Percentiles rank a stretch among this genome's conserved stretches.
phyloP scores from a whole-genome alignment of 331 rosid species.

The Quercus lobata region DNA sequence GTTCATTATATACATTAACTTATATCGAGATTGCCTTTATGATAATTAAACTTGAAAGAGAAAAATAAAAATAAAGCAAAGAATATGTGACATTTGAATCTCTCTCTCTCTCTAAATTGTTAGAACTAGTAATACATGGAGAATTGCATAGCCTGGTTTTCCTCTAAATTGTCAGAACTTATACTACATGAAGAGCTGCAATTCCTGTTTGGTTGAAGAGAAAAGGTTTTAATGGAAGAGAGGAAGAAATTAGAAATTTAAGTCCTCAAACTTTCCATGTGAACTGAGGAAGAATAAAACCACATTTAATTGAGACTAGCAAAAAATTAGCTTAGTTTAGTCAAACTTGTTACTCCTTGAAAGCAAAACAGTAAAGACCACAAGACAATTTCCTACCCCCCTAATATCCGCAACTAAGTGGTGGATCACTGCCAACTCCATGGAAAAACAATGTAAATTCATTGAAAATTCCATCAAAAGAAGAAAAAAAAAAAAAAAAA shows the following conservation, averaged over 20 bases:
- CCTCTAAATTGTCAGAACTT: too few relatives aligned
- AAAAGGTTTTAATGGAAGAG: background rate
- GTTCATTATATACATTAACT: conserved; percentile 7
- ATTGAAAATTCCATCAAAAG: too few relatives aligned
- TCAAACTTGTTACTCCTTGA: background rate
- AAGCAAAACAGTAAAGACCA: background rate
- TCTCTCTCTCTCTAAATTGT: background rate
- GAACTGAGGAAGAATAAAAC: background rate
- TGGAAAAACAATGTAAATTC: too few relatives aligned
- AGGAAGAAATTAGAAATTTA: too few relatives aligned
- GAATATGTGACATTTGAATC: background rate
- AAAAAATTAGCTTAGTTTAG: background rate
- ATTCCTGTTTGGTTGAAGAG: background rate
- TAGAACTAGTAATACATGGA: background rate
- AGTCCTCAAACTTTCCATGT: too few relatives aligned
- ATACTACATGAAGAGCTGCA: background rate
- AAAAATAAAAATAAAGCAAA: background rate
- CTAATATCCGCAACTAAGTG: too few relatives aligned
- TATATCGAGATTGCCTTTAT: background rate
- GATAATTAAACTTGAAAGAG: background rate
- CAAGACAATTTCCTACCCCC: background rate
- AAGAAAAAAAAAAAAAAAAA: too few relatives aligned
- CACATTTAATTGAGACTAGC: background rate
- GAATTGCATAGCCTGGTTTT: too few relatives aligned
- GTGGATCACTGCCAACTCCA: too few relatives aligned